These are phyloP conservation scores for Plenodomus tracheiphilus DNA, from an alignment of 2,329 filamentous ascomycete genomes.

Conservation along the genomic window DNA sequence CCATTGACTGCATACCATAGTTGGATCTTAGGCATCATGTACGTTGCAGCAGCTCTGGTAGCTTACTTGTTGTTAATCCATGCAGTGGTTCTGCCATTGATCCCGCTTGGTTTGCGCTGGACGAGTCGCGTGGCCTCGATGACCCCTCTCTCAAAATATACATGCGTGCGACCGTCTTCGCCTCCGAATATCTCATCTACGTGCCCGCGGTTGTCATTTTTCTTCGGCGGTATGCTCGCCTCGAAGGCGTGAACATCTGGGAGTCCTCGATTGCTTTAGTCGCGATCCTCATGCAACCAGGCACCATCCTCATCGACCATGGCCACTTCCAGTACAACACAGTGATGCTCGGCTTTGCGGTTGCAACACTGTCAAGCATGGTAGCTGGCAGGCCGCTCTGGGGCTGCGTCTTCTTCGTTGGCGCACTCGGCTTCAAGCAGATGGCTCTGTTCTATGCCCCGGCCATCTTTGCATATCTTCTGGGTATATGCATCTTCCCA, in stretches of 20 bases:
- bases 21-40: slow-evolving; percentile 88
- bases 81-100: slow-evolving; percentile 72
- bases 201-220: slow-evolving; percentile 85
- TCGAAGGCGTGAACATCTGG: slow-evolving; percentile 79
- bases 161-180: slow-evolving; percentile 89
- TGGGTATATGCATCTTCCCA: slow-evolving; percentile 84
- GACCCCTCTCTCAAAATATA: slow-evolving; percentile 83
- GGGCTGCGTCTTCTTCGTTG: slow-evolving; percentile 92
- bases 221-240: slow-evolving; percentile 75
- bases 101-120: slow-evolving; percentile 83
- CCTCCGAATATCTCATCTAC: slow-evolving; percentile 90
- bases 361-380: slow-evolving; percentile 87
- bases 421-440: slow-evolving; percentile 95
- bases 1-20: slow-evolving; percentile 98
- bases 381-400: slow-evolving; percentile 82
- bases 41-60: slow-evolving; percentile 30
- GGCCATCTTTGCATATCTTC: slow-evolving; percentile 85
- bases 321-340: slow-evolving; percentile 98
- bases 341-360: slow-evolving; percentile 91
- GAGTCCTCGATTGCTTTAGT: slow-evolving; percentile 81
- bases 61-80: slow-evolving; percentile 3
- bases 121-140: slow-evolving; percentile 79
- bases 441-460: slow-evolving; percentile 99
- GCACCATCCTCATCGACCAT: slow-evolving; percentile 89
- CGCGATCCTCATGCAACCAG: slow-evolving; percentile 90